Percentiles rank a stretch among this genome's conserved stretches.
Conservation (phyloP, 2,329 filamentous ascomycete species). For the Beauveria sp. region DNA sequence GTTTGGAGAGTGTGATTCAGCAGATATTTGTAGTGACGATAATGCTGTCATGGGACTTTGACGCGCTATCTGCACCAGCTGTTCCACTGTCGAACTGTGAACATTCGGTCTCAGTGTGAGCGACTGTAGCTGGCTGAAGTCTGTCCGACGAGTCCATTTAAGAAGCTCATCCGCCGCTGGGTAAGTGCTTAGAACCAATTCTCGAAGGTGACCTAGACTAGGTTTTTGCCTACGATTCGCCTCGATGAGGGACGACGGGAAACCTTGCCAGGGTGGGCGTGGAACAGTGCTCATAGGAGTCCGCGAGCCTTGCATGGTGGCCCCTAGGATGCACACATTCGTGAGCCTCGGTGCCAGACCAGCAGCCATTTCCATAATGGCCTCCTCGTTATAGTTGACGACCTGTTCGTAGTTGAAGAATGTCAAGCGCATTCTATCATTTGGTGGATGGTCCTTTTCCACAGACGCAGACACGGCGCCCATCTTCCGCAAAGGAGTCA, state of each 20-base stretch:
- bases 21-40: background rate
- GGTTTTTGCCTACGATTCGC: background rate
- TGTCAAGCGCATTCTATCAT: constrained; percentile 29
- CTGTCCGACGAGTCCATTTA: background rate
- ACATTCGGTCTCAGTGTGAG: background rate
- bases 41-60: background rate
- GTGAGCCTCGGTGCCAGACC: constrained; percentile 1
- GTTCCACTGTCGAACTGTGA: background rate
- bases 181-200: background rate
- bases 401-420: constrained; percentile 9
- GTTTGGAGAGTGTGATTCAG: too few species aligned
- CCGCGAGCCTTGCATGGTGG: background rate
- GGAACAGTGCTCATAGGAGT: background rate
- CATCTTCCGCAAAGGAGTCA: constrained; percentile 28
- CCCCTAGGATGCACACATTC: background rate
- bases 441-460: constrained; percentile 38
- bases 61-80: background rate
- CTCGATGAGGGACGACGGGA: background rate
- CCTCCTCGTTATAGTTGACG: background rate
- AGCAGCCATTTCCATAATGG: constrained; percentile 2
- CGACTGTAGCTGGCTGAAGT: background rate
- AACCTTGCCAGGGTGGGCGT: background rate
- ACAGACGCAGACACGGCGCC: constrained; percentile 26
- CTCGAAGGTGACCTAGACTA: background rate
- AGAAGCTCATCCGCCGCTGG: background rate